Evolutionary conservation across 306 rosid species (phyloP), one percentile per base, ranked within the genome.

Genomic region (Begonia masoniana): DNA sequence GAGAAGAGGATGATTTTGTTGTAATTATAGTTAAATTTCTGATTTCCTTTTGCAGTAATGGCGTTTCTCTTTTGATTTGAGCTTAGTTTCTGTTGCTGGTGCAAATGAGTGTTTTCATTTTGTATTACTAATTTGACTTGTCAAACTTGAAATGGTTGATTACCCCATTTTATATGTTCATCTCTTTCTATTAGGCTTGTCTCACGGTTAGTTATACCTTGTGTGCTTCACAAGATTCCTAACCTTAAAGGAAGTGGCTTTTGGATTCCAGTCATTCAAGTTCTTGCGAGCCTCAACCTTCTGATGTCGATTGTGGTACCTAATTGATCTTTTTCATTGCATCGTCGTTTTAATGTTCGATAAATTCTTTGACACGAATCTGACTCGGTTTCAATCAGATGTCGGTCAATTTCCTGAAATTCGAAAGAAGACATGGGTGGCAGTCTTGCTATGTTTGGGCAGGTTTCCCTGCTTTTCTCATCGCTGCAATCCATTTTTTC

Each of bases 221-320:
- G 72, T 75, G 62, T 71, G 15, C 74, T 91, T 68, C 78, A 81
- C 80, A 83, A 79, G 67, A 71, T 76, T 75, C 94, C 96, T 68
- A 82, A 84, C 10, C 66, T 86, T 39, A 83, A 76, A 68, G 85
- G 88, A 66, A 86, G 99, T 70, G 66, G 94, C 68, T 86, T 92
- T 68, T 92, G 99, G 99, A 64, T 92, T 74, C 96, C 96, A 51
- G 73, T 82, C 7, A 71, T 83, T 72, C 94, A 86, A 81, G 88
- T 92, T 66, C 66, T 81, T 60, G 95, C 96, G 43, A 86, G 96
- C 78, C 76, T 86, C 79, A 77, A 64, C 78, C 83, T 92, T 68
- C 74, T 83, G 63, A 72, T 86, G 61, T 81, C 99, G 51, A 58
- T 76, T 64, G 68, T 76, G 99, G 99, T 91, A 75, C 19, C 54